Evolutionary conservation across 441 rosid genomes (phyloP), one percentile per base, ranked within the genome.

Genomic region (Breynia disticha): DNA sequence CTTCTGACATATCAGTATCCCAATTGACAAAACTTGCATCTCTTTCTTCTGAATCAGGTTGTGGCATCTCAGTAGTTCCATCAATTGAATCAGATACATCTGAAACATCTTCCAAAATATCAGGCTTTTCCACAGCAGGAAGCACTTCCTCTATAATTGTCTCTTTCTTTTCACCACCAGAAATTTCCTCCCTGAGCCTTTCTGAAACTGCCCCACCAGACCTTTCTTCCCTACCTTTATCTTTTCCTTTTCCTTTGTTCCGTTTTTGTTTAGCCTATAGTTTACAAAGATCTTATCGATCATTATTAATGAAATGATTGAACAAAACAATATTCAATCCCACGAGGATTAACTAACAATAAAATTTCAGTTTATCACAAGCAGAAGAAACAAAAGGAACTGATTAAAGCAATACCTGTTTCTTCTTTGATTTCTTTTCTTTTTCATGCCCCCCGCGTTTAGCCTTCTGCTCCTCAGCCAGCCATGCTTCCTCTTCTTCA

Each of bases 401-500:
- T 11, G 44, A 41, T 11, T 9, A 41, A 41, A 41, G 13, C n/a
- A 35, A 59, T 32, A 81, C 98, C 96, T 79, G 91, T 59, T 91
- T 91, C 70, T 88, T 91, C 86, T 88, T 91, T 21, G 84, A 73
- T 67, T 86, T 91, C 80, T 84, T 91, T 63, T 86, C 95, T 74
- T 81, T 88, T 11, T 80, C 90, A 45, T 60, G 57, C 61, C 73
- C 69, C 48, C 79, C 87, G 55, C 90, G 86, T 70, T 76, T 91
- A 37, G 95, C 82, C 81, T 76, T 91, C 68, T 80, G 95, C 76
- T 86, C 91, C 72, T 74, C 96, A 62, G 88, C 95, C 63, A 78
- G 69, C 80, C 90, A 77, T 7, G 82, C 90, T 62, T 79, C 95
- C 74, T 91, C 95, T 76, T 90, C 94, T 78, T 88, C 96, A 53